phyloP scores from a whole-genome alignment of 2,329 filamentous ascomycete species.

The Teratosphaeria pseudoeucalypti region DNA sequence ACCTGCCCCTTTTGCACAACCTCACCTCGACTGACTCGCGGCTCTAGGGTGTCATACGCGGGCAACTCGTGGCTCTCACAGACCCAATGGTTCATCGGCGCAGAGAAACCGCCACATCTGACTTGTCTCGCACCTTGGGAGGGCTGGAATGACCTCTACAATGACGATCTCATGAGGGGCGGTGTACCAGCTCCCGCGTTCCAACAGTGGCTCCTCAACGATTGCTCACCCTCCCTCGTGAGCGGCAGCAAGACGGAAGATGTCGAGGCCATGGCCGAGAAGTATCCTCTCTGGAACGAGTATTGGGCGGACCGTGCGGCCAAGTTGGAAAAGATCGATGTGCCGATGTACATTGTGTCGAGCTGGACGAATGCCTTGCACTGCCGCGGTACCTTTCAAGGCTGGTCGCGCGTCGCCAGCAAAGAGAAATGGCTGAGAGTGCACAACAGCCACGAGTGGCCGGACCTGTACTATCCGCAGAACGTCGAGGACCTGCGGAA shows the following conservation, averaged over 20 bases:
- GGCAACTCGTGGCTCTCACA: constrained; percentile 37
- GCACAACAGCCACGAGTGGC: constrained; percentile 36
- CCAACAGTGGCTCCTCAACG: constrained; percentile 3
- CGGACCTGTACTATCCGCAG: constrained; percentile 31
- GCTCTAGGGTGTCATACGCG: constrained; percentile 5
- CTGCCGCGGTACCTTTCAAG: constrained; percentile 17
- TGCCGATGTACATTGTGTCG: constrained; percentile 16
- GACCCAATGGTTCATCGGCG: constrained; percentile 33
- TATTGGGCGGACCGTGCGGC: constrained; percentile 19
- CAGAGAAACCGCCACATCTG: constrained; percentile 32
- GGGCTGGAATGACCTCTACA: constrained; percentile 37
- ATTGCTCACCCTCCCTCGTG: constrained; percentile 1
- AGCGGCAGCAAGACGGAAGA: not conserved
- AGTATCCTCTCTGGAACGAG: constrained; percentile 8
- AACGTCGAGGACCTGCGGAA: constrained; percentile 28
- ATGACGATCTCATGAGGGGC: constrained; percentile 37
- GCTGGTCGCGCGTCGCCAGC: constrained; percentile 28
- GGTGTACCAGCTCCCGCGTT: constrained; percentile 20
- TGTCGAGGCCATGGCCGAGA: constrained; percentile 1
- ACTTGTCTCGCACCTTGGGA: constrained; percentile 40
- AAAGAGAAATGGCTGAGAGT: constrained; percentile 37
- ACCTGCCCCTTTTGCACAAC: constrained; percentile 4
- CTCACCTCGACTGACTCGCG: not conserved
- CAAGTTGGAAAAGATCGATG: constrained; percentile 16
- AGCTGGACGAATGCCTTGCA: constrained; percentile 14